Conservation (phyloP, 768 basidiomycete genomes). For the Pulveroboletus sp. region DNA sequence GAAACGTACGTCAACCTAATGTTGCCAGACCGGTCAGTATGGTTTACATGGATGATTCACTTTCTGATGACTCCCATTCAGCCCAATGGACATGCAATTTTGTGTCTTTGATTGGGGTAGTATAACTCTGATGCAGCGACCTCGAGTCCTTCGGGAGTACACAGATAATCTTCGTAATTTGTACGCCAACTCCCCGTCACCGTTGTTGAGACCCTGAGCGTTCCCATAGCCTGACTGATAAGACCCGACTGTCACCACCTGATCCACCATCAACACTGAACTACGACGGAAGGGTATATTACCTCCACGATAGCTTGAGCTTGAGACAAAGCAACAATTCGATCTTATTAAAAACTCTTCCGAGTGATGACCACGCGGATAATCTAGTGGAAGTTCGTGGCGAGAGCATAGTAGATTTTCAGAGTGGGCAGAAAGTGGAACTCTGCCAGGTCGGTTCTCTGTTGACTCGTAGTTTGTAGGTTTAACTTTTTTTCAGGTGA, state of each 20-base stretch:
- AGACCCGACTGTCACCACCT: conserved; percentile 34
- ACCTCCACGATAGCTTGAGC: conserved; percentile 43
- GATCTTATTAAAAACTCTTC: conserved; percentile 4
- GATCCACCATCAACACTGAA: conserved; percentile 43
- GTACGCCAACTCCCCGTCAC: conserved; percentile 31
- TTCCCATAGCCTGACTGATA: conserved; percentile 31
- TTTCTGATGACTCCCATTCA: conserved; percentile 21
- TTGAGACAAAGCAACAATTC: conserved; percentile 42
- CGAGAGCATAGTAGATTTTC: conserved; percentile 52
- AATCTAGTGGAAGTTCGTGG: conserved; percentile 23
- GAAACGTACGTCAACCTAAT: conserved; percentile 44
- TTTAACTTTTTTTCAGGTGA: conserved; percentile 36
- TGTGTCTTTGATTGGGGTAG: conserved; percentile 33
- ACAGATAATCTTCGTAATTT: conserved; percentile 35
- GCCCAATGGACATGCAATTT: conserved; percentile 57
- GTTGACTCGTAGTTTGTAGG: not conserved
- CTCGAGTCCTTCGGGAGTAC: conserved; percentile 41
- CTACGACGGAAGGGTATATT: conserved; percentile 37
- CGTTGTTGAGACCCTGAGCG: conserved; percentile 1
- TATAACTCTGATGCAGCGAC: conserved; percentile 32
- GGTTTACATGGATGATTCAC: not conserved
- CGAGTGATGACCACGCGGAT: conserved; percentile 1
- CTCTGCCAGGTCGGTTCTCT: conserved; percentile 47
- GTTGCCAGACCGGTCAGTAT: conserved; percentile 52
- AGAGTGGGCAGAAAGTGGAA: conserved; percentile 46